Evolutionary conservation across 2,329 filamentous ascomycete species (phyloP), one percentile per base, ranked within the genome.

Genomic region (Coniella lustricola): DNA sequence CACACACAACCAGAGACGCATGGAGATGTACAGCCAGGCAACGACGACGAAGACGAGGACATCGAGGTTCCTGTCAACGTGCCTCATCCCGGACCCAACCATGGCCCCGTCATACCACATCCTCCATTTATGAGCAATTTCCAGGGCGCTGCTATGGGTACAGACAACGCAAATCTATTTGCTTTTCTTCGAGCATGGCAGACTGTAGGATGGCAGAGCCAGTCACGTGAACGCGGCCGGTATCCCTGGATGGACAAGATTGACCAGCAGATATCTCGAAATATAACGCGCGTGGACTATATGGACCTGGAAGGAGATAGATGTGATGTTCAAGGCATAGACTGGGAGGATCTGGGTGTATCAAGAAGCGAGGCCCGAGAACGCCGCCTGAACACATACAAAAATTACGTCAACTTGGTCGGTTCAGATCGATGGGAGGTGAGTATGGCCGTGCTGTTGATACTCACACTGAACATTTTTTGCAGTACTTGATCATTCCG

Each of bases 291-390:
- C 7, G 43, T 64, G n/a, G 52, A 60, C 3, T 74, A 72, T 51
- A 57, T 60, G 5, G 71, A 82, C 45, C 67, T 84, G 7, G 59
- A 66, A n/a, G 79, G 77, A 1, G 77, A 83, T 41, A 46, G 56
- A 40, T 78, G 66, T 49, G 81, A 84, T 56, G 60, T 81, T 20
- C 81, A 84, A 57, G 77, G 79, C 44, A 67, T 84, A 32, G 63
- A 81, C 57, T 84, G 81, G 81, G 55, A 61, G 2, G 62, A 67
- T 12, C 63, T 83, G 54, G 73, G 73, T 2, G 73, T 79, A 2
- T 70, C 70, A 10, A 71, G 78, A 48, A 56, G 56, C 20, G 62
- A 68, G 20, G 80, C 78, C 3, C 69, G 77, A 20, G 60, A 67
- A 39, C 67, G 68, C 46, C 71, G 80, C 17, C 55, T 62, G 36